These are phyloP conservation scores for Psophocarpus tetragonolobus DNA, from an alignment of 306 rosid species.

Conservation along the genomic window DNA sequence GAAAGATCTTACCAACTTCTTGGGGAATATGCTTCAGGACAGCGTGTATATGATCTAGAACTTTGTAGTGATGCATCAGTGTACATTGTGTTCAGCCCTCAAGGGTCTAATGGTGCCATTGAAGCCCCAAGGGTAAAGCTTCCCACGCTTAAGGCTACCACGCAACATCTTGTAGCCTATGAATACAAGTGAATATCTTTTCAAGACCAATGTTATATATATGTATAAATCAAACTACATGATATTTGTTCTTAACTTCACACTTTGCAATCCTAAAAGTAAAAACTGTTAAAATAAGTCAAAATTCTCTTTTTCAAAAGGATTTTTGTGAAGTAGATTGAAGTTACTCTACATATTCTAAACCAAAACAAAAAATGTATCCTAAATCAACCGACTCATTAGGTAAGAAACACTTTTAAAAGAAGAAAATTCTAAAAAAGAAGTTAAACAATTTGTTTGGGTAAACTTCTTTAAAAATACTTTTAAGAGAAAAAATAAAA, in stretches of 20 bases:
- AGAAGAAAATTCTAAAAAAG: too few relatives aligned
- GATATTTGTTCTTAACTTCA: neutral
- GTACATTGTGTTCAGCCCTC: constrained; percentile 64
- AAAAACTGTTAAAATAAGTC: too few relatives aligned
- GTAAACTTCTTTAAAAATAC: too few relatives aligned
- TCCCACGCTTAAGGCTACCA: constrained; percentile 74
- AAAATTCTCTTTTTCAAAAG: too few relatives aligned
- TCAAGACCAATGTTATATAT: neutral
- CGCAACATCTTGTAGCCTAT: constrained; percentile 46
- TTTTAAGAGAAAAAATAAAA: too few relatives aligned
- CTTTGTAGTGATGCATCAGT: constrained; percentile 43
- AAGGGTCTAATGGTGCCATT: constrained; percentile 41
- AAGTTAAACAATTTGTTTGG: too few relatives aligned
- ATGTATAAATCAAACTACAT: neutral
- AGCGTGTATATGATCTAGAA: constrained; percentile 63
- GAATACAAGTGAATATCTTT: constrained; percentile 24
- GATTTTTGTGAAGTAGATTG: neutral
- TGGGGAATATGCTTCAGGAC: constrained; percentile 86
- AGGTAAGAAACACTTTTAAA: too few relatives aligned
- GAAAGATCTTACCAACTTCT: constrained; percentile 89
- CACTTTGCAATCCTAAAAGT: too few relatives aligned
- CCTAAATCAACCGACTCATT: too few relatives aligned
- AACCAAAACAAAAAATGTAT: neutral
- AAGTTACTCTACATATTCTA: neutral
- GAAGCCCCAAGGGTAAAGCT: constrained; percentile 73